phyloP scores from a whole-genome alignment of 805 yeast species.

The Debaryomyces prosopidis region DNA sequence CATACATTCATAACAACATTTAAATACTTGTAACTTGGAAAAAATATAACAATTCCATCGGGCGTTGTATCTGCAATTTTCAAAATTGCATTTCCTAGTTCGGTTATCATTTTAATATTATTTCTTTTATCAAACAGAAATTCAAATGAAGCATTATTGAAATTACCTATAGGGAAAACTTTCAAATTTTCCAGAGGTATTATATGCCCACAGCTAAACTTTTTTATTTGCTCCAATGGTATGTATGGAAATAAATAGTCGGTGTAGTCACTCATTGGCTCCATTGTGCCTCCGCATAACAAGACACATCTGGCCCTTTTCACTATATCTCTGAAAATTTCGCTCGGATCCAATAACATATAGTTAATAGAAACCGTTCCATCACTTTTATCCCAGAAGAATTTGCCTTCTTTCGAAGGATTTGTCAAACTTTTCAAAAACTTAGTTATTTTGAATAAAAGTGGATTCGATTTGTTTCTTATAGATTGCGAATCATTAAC shows the following conservation, averaged over 20 bases:
- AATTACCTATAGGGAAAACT: slow-evolving; percentile 51
- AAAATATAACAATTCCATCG: slow-evolving; percentile 75
- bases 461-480: slow-evolving; percentile 44
- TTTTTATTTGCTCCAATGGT: slow-evolving; percentile 37
- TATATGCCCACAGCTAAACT: slow-evolving; percentile 79
- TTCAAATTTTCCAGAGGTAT: slow-evolving; percentile 69
- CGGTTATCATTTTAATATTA: slow-evolving; percentile 41
- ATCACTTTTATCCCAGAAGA: slow-evolving; percentile 56
- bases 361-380: slow-evolving; percentile 52
- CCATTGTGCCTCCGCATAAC: slow-evolving; percentile 95
- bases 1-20: slow-evolving; percentile 52
- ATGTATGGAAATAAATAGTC: slow-evolving; percentile 64
- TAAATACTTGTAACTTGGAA: slow-evolving; percentile 81
- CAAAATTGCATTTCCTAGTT: slow-evolving; percentile 51
- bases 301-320: slow-evolving; percentile 68
- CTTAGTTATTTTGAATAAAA: slow-evolving; percentile 62
- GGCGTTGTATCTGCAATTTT: slow-evolving; percentile 52
- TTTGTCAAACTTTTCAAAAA: slow-evolving; percentile 67
- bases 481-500: slow-evolving; percentile 8
- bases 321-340: slow-evolving; percentile 63
- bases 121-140: slow-evolving; percentile 71
- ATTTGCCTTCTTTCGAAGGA: slow-evolving; percentile 78
- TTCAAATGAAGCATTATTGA: slow-evolving; percentile 39
- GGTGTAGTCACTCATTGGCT: slow-evolving; percentile 73
- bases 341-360: slow-evolving; percentile 77